Evolutionary conservation across 495 filamentous ascomycete genomes (phyloP).

Genomic region (Immersiella caudata): DNA sequence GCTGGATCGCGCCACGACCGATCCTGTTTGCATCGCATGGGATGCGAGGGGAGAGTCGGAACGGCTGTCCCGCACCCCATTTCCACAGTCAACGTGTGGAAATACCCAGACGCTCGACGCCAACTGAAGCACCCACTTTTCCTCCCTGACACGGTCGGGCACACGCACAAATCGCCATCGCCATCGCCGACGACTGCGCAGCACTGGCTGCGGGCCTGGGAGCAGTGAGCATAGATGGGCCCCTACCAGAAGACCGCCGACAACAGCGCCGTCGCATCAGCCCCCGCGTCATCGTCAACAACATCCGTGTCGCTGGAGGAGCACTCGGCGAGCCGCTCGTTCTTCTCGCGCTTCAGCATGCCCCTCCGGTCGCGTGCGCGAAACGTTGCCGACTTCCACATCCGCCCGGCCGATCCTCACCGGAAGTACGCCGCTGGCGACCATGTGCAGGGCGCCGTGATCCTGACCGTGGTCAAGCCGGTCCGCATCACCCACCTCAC

Average conservation of each 20-base stretch:
- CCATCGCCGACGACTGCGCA: conserved; percentile 21
- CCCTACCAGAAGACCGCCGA: conserved; percentile 39
- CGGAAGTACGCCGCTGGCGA: conserved; percentile 75
- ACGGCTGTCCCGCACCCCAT: conserved; percentile 21
- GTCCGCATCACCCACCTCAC: conserved; percentile 89
- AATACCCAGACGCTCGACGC: conserved; percentile 14
- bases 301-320: conserved; percentile 35
- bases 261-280: conserved; percentile 35
- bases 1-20: neutral
- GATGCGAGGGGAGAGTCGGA: conserved; percentile 22
- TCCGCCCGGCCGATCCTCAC: conserved; percentile 82
- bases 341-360: conserved; percentile 57
- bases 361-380: conserved; percentile 63
- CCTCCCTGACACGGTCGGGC: conserved; percentile 10
- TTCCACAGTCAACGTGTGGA: conserved; percentile 11
- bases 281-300: conserved; percentile 19
- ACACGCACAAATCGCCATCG: conserved; percentile 1
- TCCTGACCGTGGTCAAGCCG: conserved; percentile 78
- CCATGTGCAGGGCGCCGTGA: conserved; percentile 69
- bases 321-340: conserved; percentile 41
- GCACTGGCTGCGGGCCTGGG: conserved; percentile 16
- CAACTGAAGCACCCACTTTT: conserved; percentile 5
- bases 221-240: conserved; percentile 41
- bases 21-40: conserved; percentile 17
- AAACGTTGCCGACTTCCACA: conserved; percentile 79